Evolutionary conservation across 495 filamentous ascomycete genomes (phyloP).

Genomic region (Hypoxylon lenormandii): DNA sequence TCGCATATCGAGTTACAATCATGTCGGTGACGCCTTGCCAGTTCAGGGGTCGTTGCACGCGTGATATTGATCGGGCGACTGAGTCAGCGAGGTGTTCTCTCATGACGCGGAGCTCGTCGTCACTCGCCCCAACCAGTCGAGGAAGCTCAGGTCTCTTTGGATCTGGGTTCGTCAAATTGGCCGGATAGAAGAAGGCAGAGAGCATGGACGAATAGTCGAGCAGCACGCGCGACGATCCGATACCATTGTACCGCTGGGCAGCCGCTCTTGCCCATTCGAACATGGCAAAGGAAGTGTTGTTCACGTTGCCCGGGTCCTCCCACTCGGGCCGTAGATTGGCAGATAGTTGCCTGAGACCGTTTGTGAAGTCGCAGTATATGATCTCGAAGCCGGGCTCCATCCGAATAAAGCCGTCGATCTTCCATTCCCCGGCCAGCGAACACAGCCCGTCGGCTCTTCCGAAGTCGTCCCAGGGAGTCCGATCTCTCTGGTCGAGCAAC

Average conservation of each 20-base stretch:
- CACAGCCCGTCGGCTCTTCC: slow-evolving; percentile 65
- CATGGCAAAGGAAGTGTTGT: background rate
- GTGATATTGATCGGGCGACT: slow-evolving; percentile 45
- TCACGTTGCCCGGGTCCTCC: slow-evolving; percentile 8
- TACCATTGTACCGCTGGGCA: slow-evolving; percentile 68
- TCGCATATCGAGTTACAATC: slow-evolving; percentile 69
- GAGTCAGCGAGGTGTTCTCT: slow-evolving; percentile 57
- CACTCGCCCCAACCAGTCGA: slow-evolving; percentile 56
- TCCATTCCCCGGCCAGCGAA: slow-evolving; percentile 61
- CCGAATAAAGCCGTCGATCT: slow-evolving; percentile 70
- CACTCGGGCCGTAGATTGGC: slow-evolving; percentile 13
- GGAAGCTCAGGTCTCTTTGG: slow-evolving; percentile 56
- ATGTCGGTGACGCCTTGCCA: slow-evolving; percentile 74
- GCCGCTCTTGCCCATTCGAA: slow-evolving; percentile 60
- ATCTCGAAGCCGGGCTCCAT: slow-evolving; percentile 79
- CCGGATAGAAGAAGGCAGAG: slow-evolving; percentile 66
- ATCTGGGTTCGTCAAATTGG: slow-evolving; percentile 67
- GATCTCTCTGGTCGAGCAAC: slow-evolving; percentile 52
- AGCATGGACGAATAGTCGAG: slow-evolving; percentile 73
- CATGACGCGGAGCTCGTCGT: slow-evolving; percentile 56
- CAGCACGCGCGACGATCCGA: slow-evolving; percentile 65
- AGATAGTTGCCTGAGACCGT: slow-evolving; percentile 44
- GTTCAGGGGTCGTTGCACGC: slow-evolving; percentile 50
- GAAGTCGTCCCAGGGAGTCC: slow-evolving; percentile 50
- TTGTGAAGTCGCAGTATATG: slow-evolving; percentile 71